phyloP scores from a whole-genome alignment of 202 grass and related monocot species.

The Musa balbisiana region DNA sequence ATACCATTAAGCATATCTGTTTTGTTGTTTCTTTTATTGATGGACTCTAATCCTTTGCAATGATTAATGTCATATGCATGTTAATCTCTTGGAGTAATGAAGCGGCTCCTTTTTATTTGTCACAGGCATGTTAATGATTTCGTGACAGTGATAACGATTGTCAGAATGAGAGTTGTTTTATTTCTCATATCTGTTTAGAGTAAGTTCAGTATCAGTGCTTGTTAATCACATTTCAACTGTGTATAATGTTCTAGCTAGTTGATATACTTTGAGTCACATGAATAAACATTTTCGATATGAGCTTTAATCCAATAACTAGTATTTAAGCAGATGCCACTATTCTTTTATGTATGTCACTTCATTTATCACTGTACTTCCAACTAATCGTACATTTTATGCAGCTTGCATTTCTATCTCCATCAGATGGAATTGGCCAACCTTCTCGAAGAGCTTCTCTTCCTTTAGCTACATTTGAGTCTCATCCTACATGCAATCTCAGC shows the following conservation, averaged over 20 bases:
- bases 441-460: conserved; percentile 49
- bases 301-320: not conserved
- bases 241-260: not conserved
- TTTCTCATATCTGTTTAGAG: not conserved
- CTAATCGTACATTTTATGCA: conserved; percentile 7
- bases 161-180: not conserved
- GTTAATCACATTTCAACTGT: too few species aligned
- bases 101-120: too few species aligned
- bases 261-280: not conserved
- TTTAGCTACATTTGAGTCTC: conserved; percentile 28
- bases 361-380: not conserved
- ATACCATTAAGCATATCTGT: not conserved
- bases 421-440: conserved; percentile 16
- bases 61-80: not conserved
- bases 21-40: not conserved
- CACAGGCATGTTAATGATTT: too few species aligned
- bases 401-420: conserved; percentile 20
- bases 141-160: too few species aligned
- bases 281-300: not conserved
- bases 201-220: not conserved
- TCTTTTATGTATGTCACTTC: not conserved
- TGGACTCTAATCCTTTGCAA: not conserved
- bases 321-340: not conserved
- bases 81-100: not conserved
- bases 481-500: conserved; percentile 18